phyloP scores from a whole-genome alignment of 495 filamentous ascomycete genomes.

The Penicillium coffeae region DNA sequence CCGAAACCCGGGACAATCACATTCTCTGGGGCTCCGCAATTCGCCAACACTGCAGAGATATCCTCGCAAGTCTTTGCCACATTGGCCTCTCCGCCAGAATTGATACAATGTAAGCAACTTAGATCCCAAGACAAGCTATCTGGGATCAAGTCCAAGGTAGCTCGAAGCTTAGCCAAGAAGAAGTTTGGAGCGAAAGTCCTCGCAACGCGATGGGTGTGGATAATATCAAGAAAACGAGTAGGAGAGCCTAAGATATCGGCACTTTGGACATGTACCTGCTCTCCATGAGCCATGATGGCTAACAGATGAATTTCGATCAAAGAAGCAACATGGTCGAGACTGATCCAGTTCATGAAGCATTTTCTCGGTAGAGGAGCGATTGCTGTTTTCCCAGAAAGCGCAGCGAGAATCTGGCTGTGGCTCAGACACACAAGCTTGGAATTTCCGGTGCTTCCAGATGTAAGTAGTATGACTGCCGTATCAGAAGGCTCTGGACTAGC shows the following conservation, averaged over 20 bases:
- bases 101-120: conserved; percentile 19
- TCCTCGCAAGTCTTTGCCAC: conserved; percentile 21
- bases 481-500: neutral
- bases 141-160: neutral
- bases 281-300: conserved; percentile 34
- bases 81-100: conserved; percentile 42
- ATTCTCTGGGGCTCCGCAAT: conserved; percentile 29
- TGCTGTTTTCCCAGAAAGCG: conserved; percentile 41
- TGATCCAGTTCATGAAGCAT: conserved; percentile 49
- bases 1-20: conserved; percentile 49
- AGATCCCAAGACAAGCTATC: conserved; percentile 33
- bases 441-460: conserved; percentile 54
- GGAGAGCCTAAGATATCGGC: conserved; percentile 41
- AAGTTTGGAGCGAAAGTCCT: conserved; percentile 55
- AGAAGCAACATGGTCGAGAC: conserved; percentile 52
- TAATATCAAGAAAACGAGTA: conserved; percentile 33
- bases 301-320: conserved; percentile 49
- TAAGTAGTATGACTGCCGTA: conserved; percentile 47
- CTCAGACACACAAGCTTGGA: conserved; percentile 50
- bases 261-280: conserved; percentile 46
- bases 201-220: conserved; percentile 39
- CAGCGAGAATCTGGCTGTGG: conserved; percentile 43
- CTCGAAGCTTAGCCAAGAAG: conserved; percentile 33
- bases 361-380: conserved; percentile 1
- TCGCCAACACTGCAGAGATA: conserved; percentile 25